phyloP scores from a whole-genome alignment of 768 basidiomycete genomes.

The Mycena pura region DNA sequence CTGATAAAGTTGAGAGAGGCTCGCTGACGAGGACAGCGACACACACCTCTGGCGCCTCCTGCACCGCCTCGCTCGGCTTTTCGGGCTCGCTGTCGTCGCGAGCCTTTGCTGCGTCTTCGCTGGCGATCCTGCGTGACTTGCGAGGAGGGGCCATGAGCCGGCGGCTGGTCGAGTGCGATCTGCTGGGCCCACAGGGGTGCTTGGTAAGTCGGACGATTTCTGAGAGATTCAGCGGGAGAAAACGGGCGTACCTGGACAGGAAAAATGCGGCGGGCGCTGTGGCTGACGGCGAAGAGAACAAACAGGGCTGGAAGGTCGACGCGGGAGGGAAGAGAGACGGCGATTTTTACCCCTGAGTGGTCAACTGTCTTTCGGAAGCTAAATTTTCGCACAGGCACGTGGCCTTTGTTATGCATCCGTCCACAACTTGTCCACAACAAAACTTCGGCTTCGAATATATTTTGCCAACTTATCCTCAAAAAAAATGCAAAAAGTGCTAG shows the following conservation, averaged over 20 bases:
- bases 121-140: background rate
- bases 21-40: background rate
- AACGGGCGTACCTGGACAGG: background rate
- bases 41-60: slow-evolving; percentile 12
- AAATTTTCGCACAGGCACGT: slow-evolving; percentile 10
- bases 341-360: slow-evolving; percentile 18
- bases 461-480: too few relatives aligned
- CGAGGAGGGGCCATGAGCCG: background rate
- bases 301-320: background rate
- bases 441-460: too few relatives aligned
- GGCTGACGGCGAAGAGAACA: background rate
- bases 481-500: too few relatives aligned
- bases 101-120: background rate
- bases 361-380: slow-evolving; percentile 3
- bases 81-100: background rate
- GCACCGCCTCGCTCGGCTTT: background rate
- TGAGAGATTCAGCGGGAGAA: background rate
- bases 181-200: slow-evolving; percentile 13
- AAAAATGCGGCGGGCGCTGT: background rate
- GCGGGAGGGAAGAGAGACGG: background rate
- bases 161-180: background rate
- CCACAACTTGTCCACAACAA: too few relatives aligned
- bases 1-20: background rate
- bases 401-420: too few relatives aligned
- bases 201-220: slow-evolving; percentile 7